Base-by-base conservation (phyloP, 2,329 filamentous ascomycete genomes). In the Immersiporthe knoxdaviesiana region DNA sequence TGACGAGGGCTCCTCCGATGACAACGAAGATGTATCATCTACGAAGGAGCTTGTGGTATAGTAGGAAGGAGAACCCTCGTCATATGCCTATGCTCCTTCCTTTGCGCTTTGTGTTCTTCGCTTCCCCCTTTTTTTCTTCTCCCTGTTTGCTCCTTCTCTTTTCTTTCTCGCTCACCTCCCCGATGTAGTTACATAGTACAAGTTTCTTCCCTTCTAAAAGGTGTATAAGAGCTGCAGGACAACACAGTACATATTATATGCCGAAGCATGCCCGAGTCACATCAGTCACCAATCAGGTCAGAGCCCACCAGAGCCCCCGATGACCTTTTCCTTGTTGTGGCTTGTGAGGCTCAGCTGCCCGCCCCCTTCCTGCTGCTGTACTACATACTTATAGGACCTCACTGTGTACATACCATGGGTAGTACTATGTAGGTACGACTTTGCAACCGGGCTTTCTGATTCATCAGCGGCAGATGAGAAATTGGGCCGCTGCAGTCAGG, bases 291-390 rank as follows among this genome's bases (percentile, higher is more conserved):
- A 16, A 37, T 18, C 16, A 24, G 32, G 32, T 37, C 30, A n/a
- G 16, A n/a, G 14, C 56, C 32, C n/a, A 37, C 56, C 32, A 59
- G 30, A 59, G 56, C 18, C 32, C 7, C 30, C n/a, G 56, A 37
- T 44, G 41, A 44, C 41, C 54, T 35, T n/a, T n/a, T 35, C 7
- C 37, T 39, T 12, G 37, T 32, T 59, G 56, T 59, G 56, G 56
- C 30, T 59, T n/a, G 32, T 59, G 30, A 37, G 56, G 56, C 54
- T 58, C 54, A 58, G 56, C 56, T n/a, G 18, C 32, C 5, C 56
- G 30, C 32, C 24, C 5, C 52, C 35, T 24, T 24, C 50, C n/a
- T 24, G 50, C 37, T 52, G 5, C 7, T 11, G n/a, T 24, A 24
- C 44, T 47, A 35, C 8, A 8, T 35, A 47, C 44, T 47, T 11